Conservation (phyloP, 2,329 filamentous ascomycete species). For the Colletotrichum sp. region DNA sequence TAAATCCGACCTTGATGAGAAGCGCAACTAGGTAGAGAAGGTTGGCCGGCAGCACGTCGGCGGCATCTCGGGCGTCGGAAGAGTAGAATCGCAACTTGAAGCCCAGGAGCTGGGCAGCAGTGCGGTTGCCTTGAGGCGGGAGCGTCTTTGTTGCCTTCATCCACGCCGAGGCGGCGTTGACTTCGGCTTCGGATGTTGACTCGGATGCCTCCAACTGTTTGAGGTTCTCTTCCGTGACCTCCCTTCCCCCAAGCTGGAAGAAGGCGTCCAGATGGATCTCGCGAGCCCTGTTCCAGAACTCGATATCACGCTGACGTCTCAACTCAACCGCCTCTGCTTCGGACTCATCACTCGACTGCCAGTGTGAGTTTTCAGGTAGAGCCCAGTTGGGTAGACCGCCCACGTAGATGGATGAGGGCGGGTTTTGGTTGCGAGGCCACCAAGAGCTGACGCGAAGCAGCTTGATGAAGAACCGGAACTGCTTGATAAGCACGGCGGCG, state of each 20-base stretch:
- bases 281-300: conserved; percentile 83
- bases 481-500: conserved; percentile 89
- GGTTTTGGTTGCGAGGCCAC: conserved; percentile 78
- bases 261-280: conserved; percentile 81
- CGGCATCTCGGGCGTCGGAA: conserved; percentile 74
- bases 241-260: conserved; percentile 83
- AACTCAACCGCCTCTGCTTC: conserved; percentile 60
- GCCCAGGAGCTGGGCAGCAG: conserved; percentile 91
- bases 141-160: conserved; percentile 80
- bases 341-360: conserved; percentile 71
- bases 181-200: conserved; percentile 50
- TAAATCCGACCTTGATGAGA: conserved; percentile 96
- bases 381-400: conserved; percentile 87
- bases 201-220: conserved; percentile 47
- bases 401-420: conserved; percentile 48
- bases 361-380: conserved; percentile 70
- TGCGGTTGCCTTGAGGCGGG: conserved; percentile 84
- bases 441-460: conserved; percentile 90
- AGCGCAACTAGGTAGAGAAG: conserved; percentile 90
- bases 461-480: conserved; percentile 93
- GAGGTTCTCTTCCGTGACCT: conserved; percentile 64
- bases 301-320: conserved; percentile 69
- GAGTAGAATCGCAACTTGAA: conserved; percentile 98
- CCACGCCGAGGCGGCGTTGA: conserved; percentile 71
- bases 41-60: conserved; percentile 86